Base-by-base conservation (phyloP, 2,329 filamentous ascomycete species). In the Hymenoscyphus infarciens region DNA sequence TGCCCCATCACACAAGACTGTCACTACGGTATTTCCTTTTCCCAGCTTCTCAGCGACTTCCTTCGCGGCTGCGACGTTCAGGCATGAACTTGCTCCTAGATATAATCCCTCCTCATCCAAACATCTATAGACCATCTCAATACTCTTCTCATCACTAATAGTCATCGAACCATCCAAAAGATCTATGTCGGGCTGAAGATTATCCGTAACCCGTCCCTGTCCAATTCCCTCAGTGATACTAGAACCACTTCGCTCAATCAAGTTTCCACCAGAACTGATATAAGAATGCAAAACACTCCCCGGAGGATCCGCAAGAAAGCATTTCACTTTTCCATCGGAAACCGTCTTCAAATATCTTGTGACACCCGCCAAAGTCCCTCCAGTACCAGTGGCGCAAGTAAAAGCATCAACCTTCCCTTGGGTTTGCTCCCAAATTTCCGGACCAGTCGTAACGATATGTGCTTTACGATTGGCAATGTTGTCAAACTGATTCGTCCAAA, bases 401-500 rank as follows among this genome's bases (percentile, higher is more conserved):
- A 99, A 99, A 4, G 93, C 95, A 75, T 98, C 92, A 25, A 99
- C 78, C 67, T 88, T 88, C 39, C 95, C 94, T 1, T 75, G 78
- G 0, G 95, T 98, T 81, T 99, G 95, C 31, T 87, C 80, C 95
- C 95, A 99, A 74, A 99, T 97, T 78, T 99, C 95, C 0, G 95
- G 95, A 0, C 95, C 95, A 0, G 95, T 99, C 1, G 94, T 98
- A 81, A 97, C 94, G 70, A 98, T 89, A 75, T 99, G 95, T 56
- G 95, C 95, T 73, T 90, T 87, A 59, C 95, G 85, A 78, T 99
- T 99, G 60, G 95, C 95, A 59, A 83, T 87, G 80, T 99, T 99
- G 76, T 99, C 95, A 78, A 99, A 99, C 79, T 99, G 95, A 78
- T 99, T 96, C 54, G 95, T 99, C 95, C 95, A 99, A 15, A 98